These are phyloP conservation scores for Tuber brumale DNA, from an alignment of 495 filamentous ascomycete species.

Conservation along the genomic window DNA sequence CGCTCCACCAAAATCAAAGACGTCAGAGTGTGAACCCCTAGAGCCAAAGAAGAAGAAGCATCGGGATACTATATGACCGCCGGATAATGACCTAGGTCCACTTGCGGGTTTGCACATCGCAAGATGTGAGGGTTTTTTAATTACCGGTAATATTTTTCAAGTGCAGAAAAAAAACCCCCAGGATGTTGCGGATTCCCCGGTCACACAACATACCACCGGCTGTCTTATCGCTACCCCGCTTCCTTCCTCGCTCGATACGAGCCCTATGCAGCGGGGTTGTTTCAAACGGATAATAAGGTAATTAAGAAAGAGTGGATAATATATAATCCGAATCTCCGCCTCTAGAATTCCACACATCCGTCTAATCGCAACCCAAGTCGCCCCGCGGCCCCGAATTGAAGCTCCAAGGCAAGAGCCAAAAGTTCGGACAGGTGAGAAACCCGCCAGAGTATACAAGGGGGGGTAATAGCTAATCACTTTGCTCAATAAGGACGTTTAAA, in stretches of 20 bases:
- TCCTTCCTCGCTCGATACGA: neutral
- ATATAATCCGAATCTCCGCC: neutral
- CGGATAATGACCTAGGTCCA: neutral
- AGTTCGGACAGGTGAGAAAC: conserved; percentile 1
- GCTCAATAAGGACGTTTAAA: neutral
- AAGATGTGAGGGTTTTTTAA: neutral
- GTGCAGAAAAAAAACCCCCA: neutral
- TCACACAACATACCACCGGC: neutral
- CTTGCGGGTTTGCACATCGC: neutral
- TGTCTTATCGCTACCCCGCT: conserved; percentile 2
- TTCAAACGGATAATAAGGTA: neutral
- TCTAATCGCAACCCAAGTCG: neutral
- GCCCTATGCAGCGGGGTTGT: neutral
- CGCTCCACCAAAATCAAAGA: neutral
- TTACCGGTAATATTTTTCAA: neutral
- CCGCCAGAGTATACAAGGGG: neutral
- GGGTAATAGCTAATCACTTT: neutral
- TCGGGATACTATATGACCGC: neutral
- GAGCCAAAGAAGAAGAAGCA: neutral
- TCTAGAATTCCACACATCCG: neutral
- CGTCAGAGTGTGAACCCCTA: neutral
- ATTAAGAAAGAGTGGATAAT: neutral
- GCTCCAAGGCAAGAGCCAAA: neutral
- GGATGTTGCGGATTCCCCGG: neutral
- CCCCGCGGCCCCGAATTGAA: neutral